Evolutionary conservation across 2,329 filamentous ascomycete genomes (phyloP).

Genomic region (Ophiostoma ips): DNA sequence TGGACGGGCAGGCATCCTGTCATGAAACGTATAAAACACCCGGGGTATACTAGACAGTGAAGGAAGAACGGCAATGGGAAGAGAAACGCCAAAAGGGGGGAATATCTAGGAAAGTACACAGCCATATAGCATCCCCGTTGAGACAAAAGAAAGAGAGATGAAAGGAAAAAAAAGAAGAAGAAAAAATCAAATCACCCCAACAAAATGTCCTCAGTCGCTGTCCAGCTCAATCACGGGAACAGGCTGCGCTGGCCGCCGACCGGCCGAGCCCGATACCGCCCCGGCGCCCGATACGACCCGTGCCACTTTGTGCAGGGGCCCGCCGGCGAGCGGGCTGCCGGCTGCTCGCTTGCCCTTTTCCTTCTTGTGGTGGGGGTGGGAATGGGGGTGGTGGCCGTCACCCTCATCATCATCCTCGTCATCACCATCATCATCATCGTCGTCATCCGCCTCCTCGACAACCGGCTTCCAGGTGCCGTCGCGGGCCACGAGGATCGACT

Average conservation of each 20-base stretch:
- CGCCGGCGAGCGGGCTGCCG: not conserved
- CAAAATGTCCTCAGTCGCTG: slow-evolving; percentile 1
- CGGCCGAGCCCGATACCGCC: not conserved
- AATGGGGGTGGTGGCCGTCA: not conserved
- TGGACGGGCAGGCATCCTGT: too few species aligned
- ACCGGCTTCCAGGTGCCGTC: slow-evolving; percentile 51
- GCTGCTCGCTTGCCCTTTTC: not conserved
- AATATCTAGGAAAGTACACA: too few species aligned
- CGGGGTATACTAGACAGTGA: too few species aligned
- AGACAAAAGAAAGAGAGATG: too few species aligned
- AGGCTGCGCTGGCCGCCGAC: not conserved
- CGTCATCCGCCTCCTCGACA: slow-evolving; percentile 13
- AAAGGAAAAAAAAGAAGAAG: not conserved
- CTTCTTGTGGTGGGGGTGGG: too few species aligned
- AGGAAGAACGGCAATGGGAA: too few species aligned
- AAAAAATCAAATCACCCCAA: too few species aligned
- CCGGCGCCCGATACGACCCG: not conserved
- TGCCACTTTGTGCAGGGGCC: not conserved
- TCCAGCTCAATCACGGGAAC: slow-evolving; percentile 10
- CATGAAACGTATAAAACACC: too few species aligned
- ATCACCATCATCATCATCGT: slow-evolving; percentile 17
- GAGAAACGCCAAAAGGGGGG: too few species aligned
- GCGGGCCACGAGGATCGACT: slow-evolving; percentile 47
- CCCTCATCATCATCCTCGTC: not conserved
- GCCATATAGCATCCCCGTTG: too few species aligned